Evolutionary conservation across 768 basidiomycete species (phyloP), one percentile per base, ranked within the genome.

Genomic region (Heimioporus sp.): DNA sequence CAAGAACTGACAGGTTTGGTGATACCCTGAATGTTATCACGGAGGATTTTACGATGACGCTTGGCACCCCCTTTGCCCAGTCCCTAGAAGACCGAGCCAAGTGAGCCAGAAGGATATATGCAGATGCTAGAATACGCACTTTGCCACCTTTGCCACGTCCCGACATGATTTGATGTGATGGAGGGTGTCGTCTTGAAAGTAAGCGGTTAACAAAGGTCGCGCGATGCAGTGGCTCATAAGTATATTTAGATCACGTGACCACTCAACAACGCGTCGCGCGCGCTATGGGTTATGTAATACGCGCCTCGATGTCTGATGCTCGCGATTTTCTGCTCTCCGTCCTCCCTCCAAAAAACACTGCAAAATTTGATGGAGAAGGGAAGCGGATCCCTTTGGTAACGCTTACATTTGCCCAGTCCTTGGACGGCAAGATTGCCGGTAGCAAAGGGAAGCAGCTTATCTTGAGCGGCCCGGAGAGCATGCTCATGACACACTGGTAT

Each of bases 401-500:
- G 0, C 72, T 92, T 17, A 90, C 90, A 3, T 92, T 90, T 63
- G 91, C 90, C 3, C 90, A 92, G 64, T 92, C 90, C 3, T 70
- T 90, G 48, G 90, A 99, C 70, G 90, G 83, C 24, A 83, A 92
- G 68, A 97, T 98, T 49, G 92, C 92, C 0, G 92, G 90, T 2
- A 70, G 70, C 6, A 73, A 76, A 9, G 86, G 92, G 11, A 74
- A 72, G 49, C 93, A 94, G 72, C 80, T 99, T 34, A 78, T 80
- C 30, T 74, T 99, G 36, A 94, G 92, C 58, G 91, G 96, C 8
- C 71, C 75, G 42, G 90, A 97, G 61, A 92, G 89, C 68, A 87
- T 95, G 85, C 57, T 80, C 38, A 92, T 99, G 87, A 98, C 96
- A 11, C 96, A 98, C 68, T 90, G 90, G 94, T 92, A 62, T 55